Conservation (phyloP, 345 rosid species). For the Gossypium bickii region DNA sequence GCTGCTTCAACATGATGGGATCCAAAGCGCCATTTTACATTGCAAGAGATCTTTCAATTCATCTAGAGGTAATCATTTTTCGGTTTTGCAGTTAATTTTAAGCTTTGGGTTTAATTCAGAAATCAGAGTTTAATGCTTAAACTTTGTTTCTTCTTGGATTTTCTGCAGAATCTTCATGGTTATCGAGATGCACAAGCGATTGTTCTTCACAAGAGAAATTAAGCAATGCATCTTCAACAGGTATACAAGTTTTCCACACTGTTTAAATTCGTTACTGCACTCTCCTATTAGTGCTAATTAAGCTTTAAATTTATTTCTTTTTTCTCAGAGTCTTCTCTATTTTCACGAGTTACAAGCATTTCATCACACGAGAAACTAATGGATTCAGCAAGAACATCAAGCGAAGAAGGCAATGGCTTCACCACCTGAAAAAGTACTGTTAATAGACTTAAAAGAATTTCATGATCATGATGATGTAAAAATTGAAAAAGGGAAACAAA, state of each 20-base stretch:
- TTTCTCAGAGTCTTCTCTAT: constrained; percentile 34
- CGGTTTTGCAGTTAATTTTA: background rate
- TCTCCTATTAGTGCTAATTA: background rate
- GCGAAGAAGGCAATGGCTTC: constrained; percentile 24
- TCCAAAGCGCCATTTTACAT: constrained; percentile 89
- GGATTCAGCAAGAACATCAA: constrained; percentile 19
- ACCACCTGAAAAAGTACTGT: background rate
- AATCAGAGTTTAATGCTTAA: background rate
- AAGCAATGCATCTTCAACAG: constrained; percentile 44
- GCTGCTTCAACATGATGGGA: constrained; percentile 81
- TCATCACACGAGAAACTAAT: constrained; percentile 23
- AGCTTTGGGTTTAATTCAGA: background rate
- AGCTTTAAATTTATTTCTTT: background rate
- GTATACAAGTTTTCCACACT: constrained; percentile 16
- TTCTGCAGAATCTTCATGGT: constrained; percentile 33
- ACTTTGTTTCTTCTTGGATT: background rate
- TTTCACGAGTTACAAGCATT: constrained; percentile 35
- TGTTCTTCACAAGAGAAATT: constrained; percentile 38
- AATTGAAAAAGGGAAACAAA: background rate
- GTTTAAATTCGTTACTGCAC: too few relatives aligned
- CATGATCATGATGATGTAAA: constrained; percentile 12
- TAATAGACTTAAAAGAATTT: background rate
- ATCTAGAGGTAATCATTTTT: constrained; percentile 30
- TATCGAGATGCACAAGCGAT: constrained; percentile 40
- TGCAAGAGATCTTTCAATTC: constrained; percentile 86